Conservation (phyloP, 768 basidiomycete genomes). For the Macrolepiota dolichaula region DNA sequence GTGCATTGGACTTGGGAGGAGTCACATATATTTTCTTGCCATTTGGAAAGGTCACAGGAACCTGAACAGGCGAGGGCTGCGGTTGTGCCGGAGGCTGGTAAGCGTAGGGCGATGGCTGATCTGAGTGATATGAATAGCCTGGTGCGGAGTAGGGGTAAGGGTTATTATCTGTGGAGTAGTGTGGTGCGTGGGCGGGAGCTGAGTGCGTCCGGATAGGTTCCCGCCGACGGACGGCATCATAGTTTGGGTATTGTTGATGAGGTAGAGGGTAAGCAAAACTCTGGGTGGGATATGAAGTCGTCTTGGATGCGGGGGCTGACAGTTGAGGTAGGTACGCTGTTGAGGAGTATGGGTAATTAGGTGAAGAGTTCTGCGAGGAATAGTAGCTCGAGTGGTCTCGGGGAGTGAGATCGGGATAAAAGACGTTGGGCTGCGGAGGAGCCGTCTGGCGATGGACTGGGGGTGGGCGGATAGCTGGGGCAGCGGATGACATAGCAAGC, state of each 20-base stretch:
- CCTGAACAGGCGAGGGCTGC: background rate
- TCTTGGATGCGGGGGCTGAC: background rate
- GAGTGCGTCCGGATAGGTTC: conserved; percentile 14
- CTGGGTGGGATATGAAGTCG: conserved; percentile 4
- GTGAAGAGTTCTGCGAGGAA: conserved; percentile 11
- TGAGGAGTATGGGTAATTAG: conserved; percentile 9
- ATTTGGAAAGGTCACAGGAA: conserved; percentile 1
- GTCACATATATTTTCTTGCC: background rate
- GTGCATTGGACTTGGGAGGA: conserved; percentile 4
- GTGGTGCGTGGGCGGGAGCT: conserved; percentile 8
- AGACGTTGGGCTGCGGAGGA: conserved; percentile 2
- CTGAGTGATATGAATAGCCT: background rate
- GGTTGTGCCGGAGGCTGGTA: background rate
- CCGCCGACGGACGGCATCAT: conserved; percentile 1
- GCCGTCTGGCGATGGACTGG: background rate
- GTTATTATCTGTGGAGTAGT: conserved; percentile 2
- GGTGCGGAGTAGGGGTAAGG: background rate
- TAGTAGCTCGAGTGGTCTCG: conserved; percentile 11
- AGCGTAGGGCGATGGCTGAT: background rate
- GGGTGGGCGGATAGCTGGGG: background rate
- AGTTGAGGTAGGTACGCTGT: conserved; percentile 4
- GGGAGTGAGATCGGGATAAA: background rate
- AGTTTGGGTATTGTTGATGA: conserved; percentile 7
- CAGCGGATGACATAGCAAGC: conserved; percentile 10
- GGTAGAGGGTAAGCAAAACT: conserved; percentile 8